phyloP scores from a whole-genome alignment of 768 basidiomycete species.

The Phlegmacium glaucopus region DNA sequence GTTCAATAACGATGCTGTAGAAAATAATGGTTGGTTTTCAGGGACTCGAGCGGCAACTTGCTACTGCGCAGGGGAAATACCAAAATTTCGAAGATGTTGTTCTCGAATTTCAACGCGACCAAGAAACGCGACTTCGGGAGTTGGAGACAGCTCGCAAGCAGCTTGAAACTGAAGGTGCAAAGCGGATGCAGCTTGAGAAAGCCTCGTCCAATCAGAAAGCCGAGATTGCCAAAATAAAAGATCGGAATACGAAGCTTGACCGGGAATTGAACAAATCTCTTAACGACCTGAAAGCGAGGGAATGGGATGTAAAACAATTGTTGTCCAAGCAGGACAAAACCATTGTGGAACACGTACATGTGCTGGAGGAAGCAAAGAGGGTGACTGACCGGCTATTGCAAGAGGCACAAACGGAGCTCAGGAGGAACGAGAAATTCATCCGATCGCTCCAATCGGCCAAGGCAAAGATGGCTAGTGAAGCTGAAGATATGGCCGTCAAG shows the following conservation, averaged over 20 bases:
- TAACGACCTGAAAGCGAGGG: conserved; percentile 75
- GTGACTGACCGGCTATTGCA: conserved; percentile 89
- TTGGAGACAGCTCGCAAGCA: conserved; percentile 68
- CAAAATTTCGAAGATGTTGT: conserved; percentile 87
- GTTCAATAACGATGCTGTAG: not conserved
- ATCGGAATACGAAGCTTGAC: conserved; percentile 68
- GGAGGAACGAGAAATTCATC: conserved; percentile 71
- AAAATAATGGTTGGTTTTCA: conserved; percentile 25
- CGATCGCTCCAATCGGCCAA: conserved; percentile 86
- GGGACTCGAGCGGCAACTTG: conserved; percentile 78
- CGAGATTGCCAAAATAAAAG: conserved; percentile 67
- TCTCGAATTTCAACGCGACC: conserved; percentile 80
- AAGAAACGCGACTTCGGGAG: conserved; percentile 69
- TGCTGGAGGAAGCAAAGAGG: conserved; percentile 92
- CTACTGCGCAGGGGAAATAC: conserved; percentile 67
- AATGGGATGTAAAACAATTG: conserved; percentile 85
- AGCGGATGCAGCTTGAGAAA: conserved; percentile 75
- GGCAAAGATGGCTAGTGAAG: conserved; percentile 66
- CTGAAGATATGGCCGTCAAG: conserved; percentile 77
- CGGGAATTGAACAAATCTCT: conserved; percentile 77
- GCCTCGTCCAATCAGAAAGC: conserved; percentile 55
- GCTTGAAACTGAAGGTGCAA: conserved; percentile 68
- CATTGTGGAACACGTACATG: conserved; percentile 97
- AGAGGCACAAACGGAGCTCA: conserved; percentile 75
- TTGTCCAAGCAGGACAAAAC: conserved; percentile 92